A percentile compares a stretch with the other conserved stretches of the same genome.
phyloP scores from a whole-genome alignment of 73 alveolate species.

The Paraurostyla sp. region DNA sequence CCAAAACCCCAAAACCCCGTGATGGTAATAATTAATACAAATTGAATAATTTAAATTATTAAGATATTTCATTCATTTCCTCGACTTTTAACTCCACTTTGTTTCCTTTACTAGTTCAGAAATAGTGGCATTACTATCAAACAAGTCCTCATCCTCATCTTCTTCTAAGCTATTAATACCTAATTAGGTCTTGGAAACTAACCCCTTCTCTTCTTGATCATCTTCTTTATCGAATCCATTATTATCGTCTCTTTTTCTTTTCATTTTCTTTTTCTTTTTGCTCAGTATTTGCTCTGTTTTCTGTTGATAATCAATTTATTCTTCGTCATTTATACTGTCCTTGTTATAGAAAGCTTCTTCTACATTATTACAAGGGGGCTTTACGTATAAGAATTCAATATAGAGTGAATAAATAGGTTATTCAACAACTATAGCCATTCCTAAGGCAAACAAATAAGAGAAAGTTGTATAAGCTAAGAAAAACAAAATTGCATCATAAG shows the following conservation, averaged over 20 bases:
- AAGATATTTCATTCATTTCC: too few relatives aligned
- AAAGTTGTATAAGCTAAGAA: conserved; percentile 26
- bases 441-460: conserved; percentile 9
- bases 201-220: too few relatives aligned
- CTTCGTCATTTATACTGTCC: neutral
- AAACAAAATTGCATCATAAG: conserved; percentile 15
- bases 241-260: conserved; percentile 8
- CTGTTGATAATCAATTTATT: neutral
- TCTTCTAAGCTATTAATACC: too few relatives aligned
- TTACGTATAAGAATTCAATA: neutral
- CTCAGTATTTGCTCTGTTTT: neutral
- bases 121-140: conserved; percentile 18
- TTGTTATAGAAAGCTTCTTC: neutral
- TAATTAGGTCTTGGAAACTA: too few relatives aligned
- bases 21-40: too few relatives aligned
- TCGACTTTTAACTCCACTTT: too few relatives aligned
- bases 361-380: neutral
- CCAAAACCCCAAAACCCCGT: too few relatives aligned
- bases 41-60: too few relatives aligned
- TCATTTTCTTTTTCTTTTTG: neutral
- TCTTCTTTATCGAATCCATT: too few relatives aligned
- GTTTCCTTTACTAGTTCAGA: conserved; percentile 24
- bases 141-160: too few relatives aligned
- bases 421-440: neutral
- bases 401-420: neutral